Percentiles rank a stretch among this genome's conserved stretches.
These are phyloP conservation scores for Musa itinerans DNA, from an alignment of 176 grass and related monocot species.

Conservation along the genomic window DNA sequence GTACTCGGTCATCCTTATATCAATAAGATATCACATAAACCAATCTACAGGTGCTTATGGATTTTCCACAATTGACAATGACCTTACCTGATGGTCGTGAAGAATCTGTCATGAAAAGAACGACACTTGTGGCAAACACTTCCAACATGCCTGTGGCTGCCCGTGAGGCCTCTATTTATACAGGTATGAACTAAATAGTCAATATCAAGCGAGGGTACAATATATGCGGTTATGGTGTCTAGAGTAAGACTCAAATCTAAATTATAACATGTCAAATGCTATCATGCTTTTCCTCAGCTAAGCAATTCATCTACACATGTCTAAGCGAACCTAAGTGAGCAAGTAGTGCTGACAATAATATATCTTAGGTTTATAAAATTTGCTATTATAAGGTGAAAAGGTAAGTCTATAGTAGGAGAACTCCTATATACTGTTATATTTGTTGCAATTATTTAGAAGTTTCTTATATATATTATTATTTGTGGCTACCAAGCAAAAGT, in stretches of 20 bases:
- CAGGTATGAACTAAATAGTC: conserved; percentile 34
- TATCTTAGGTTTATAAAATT: not conserved
- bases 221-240: not conserved
- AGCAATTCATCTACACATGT: too few species aligned
- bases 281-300: too few species aligned
- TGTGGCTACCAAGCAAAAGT: not conserved
- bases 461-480: not conserved
- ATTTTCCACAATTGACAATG: conserved; percentile 97
- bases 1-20: not conserved
- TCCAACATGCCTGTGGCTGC: conserved; percentile 97
- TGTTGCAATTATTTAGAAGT: not conserved
- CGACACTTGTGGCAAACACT: conserved; percentile 89
- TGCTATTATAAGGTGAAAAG: not conserved
- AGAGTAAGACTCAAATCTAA: not conserved
- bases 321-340: not conserved
- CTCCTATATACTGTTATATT: not conserved
- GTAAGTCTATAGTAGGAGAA: not conserved
- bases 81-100: conserved; percentile 80
- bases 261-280: not conserved
- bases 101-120: conserved; percentile 85
- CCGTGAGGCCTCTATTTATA: conserved; percentile 93
- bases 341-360: not conserved
- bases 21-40: not conserved
- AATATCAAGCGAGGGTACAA: not conserved
- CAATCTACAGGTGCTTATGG: conserved; percentile 60